phyloP scores from a whole-genome alignment of 208 protist species.

The Acanthamoeba rhysodes region DNA sequence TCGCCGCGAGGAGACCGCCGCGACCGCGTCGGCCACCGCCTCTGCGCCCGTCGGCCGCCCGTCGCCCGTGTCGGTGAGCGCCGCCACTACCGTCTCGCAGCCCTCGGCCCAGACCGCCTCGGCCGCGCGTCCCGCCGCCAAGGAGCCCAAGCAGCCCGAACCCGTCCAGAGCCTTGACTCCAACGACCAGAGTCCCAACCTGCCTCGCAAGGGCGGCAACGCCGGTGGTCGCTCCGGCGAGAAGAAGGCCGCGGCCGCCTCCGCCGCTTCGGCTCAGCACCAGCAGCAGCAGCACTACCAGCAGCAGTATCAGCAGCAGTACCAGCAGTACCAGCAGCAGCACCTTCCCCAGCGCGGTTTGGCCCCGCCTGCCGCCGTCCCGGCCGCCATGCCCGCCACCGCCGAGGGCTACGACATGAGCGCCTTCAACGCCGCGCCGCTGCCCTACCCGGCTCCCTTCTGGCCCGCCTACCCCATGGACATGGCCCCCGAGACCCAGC shows the following conservation, averaged over 20 bases:
- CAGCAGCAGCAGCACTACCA: not conserved
- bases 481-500: slow-evolving; percentile 11
- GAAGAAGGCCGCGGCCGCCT: slow-evolving; percentile 7
- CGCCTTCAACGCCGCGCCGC: not conserved
- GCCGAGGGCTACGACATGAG: slow-evolving; percentile 14
- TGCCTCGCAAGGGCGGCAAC: slow-evolving; percentile 4
- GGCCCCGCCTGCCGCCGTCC: not conserved
- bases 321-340: not conserved
- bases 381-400: not conserved
- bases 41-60: not conserved
- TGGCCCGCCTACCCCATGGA: slow-evolving; percentile 38
- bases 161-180: not conserved
- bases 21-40: not conserved
- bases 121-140: not conserved
- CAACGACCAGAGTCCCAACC: slow-evolving; percentile 17
- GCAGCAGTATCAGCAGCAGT: not conserved
- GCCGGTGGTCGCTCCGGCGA: not conserved
- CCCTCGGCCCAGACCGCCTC: not conserved
- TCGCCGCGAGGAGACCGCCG: not conserved
- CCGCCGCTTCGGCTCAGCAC: not conserved
- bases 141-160: slow-evolving; percentile 17
- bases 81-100: not conserved
- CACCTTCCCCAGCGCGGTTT: not conserved
- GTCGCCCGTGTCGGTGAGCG: not conserved
- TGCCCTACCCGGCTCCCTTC: slow-evolving; percentile 12